Percentiles rank a stretch among this genome's conserved stretches.
Conservation (phyloP, 352 stramenopile species). For the Elongisporangium prolatum region DNA sequence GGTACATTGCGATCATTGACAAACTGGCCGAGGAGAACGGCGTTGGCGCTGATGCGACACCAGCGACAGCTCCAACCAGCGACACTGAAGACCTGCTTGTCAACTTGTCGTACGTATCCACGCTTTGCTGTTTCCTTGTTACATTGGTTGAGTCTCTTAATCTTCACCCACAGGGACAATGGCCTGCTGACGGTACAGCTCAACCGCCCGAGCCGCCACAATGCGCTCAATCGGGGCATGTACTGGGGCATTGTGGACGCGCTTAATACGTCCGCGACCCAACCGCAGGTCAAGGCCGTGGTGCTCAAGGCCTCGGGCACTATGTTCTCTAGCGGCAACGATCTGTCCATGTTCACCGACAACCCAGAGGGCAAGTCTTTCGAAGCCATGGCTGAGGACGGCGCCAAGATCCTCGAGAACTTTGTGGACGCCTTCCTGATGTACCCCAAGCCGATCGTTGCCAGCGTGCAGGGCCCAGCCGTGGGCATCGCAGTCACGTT, state of each 20-base stretch:
- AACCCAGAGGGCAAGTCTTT: conserved; percentile 45
- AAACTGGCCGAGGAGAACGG: conserved; percentile 43
- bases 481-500: conserved; percentile 89
- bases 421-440: conserved; percentile 76
- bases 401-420: conserved; percentile 43
- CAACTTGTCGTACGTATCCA: conserved; percentile 38
- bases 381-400: conserved; percentile 56
- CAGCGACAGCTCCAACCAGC: conserved; percentile 6
- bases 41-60: conserved; percentile 9
- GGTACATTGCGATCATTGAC: conserved; percentile 76
- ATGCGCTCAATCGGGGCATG: conserved; percentile 84
- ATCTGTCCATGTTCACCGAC: conserved; percentile 77
- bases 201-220: conserved; percentile 78
- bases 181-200: conserved; percentile 77
- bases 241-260: conserved; percentile 75
- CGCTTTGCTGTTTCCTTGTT: neutral
- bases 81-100: conserved; percentile 48
- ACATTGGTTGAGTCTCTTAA: neutral
- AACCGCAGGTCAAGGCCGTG: conserved; percentile 76
- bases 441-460: conserved; percentile 89
- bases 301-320: conserved; percentile 80
- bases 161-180: conserved; percentile 23
- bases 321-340: conserved; percentile 90
- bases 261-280: conserved; percentile 52
- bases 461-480: conserved; percentile 86